These are phyloP conservation scores for Cordyceps javanica DNA, from an alignment of 2,329 filamentous ascomycete genomes.

Conservation along the genomic window DNA sequence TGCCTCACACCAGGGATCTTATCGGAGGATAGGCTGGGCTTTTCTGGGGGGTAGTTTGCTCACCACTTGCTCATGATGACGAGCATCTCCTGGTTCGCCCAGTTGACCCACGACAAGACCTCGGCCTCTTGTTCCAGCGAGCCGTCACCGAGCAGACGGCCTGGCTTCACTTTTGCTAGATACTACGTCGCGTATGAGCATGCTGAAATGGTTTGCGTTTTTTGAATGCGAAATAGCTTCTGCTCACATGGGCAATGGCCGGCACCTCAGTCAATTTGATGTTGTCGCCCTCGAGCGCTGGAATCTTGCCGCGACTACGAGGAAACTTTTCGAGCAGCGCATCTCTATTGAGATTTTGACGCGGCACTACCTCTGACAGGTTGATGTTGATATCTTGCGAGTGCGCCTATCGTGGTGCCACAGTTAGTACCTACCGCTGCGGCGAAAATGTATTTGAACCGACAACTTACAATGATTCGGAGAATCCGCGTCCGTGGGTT, in stretches of 20 bases:
- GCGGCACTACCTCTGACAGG: neutral
- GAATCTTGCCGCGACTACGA: conserved; percentile 2
- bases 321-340: neutral
- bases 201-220: neutral
- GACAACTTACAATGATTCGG: neutral
- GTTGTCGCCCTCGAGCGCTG: neutral
- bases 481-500: neutral
- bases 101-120: conserved; percentile 9
- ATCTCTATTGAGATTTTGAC: conserved; percentile 3
- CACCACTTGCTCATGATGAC: conserved; percentile 8
- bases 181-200: neutral
- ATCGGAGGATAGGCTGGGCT: too few species aligned
- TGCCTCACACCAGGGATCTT: too few species aligned
- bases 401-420: neutral
- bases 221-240: too few species aligned
- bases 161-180: neutral
- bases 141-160: conserved; percentile 1
- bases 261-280: conserved; percentile 6
- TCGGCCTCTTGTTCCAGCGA: conserved; percentile 9
- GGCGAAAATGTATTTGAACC: too few species aligned
- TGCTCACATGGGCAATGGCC: neutral
- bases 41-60: neutral
- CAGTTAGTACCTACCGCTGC: neutral
- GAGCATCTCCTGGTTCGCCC: conserved; percentile 8
- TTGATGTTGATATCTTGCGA: neutral